A percentile compares a stretch with the other conserved stretches of the same genome.
phyloP scores from a whole-genome alignment of 2,329 filamentous ascomycete genomes.

The Hypoxylon sp. region DNA sequence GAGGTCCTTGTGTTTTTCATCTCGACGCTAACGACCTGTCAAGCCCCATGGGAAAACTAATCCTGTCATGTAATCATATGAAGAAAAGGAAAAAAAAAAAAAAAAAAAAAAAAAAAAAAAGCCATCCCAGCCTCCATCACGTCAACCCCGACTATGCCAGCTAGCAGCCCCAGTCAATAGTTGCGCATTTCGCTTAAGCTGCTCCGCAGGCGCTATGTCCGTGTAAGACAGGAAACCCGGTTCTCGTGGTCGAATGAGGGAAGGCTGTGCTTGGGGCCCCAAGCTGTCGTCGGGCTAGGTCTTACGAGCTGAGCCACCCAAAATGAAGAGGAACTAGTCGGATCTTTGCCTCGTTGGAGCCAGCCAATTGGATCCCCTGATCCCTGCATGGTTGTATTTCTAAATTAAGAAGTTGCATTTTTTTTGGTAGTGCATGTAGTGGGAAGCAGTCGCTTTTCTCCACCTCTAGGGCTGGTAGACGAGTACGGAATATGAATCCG shows the following conservation, averaged over 20 bases:
- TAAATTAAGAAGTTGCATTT: slow-evolving; percentile 19
- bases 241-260: slow-evolving; percentile 18
- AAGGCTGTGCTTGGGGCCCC: slow-evolving; percentile 15
- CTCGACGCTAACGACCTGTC: background rate
- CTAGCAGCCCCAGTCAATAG: background rate
- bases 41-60: background rate
- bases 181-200: slow-evolving; percentile 15
- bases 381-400: background rate
- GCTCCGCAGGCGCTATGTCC: background rate
- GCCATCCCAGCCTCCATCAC: background rate
- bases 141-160: background rate
- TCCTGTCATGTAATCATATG: background rate
- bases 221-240: slow-evolving; percentile 10
- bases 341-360: background rate
- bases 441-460: slow-evolving; percentile 9
- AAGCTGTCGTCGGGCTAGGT: background rate
- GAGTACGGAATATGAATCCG: slow-evolving; percentile 8
- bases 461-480: slow-evolving; percentile 28
- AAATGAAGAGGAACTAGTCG: background rate
- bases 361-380: background rate
- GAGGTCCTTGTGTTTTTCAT: background rate
- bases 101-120: no score
- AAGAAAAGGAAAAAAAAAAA: no score
- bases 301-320: background rate
- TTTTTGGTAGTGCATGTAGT: no score